Conservation (phyloP, 352 stramenopile species). For the Pythium sukuiense region DNA sequence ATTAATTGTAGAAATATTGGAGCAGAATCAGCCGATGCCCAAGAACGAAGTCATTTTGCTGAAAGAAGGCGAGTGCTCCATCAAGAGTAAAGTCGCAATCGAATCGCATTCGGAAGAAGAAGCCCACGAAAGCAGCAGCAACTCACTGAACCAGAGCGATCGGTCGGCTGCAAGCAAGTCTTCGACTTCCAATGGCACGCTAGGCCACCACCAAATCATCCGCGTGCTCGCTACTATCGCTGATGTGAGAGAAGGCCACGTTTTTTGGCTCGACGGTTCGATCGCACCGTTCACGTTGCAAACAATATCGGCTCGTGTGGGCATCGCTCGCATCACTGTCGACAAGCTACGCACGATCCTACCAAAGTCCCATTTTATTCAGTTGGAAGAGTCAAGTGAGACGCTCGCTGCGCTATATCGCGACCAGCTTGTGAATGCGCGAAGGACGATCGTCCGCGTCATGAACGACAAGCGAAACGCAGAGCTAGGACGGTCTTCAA, state of each 20-base stretch:
- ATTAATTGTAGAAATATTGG: constrained; percentile 39
- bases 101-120: constrained; percentile 2
- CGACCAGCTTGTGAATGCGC: constrained; percentile 38
- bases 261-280: constrained; percentile 53
- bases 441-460: constrained; percentile 38
- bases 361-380: constrained; percentile 29
- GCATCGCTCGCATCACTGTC: constrained; percentile 43
- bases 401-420: constrained; percentile 27
- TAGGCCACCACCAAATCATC: constrained; percentile 14
- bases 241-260: constrained; percentile 47
- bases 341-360: constrained; percentile 52
- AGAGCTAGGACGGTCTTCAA: constrained; percentile 22
- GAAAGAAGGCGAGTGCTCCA: constrained; percentile 53
- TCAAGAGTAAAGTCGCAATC: constrained; percentile 28
- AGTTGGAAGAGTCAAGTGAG: constrained; percentile 21
- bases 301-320: constrained; percentile 44
- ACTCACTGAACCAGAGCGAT: not conserved
- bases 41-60: constrained; percentile 43
- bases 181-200: not conserved
- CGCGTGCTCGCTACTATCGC: constrained; percentile 51
- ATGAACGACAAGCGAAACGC: constrained; percentile 51
- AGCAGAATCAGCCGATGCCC: constrained; percentile 26
- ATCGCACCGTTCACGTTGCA: constrained; percentile 42
- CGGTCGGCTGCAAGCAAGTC: not conserved
- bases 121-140: not conserved